A percentile compares a stretch with the other conserved stretches of the same genome.
Evolutionary conservation across 2,329 filamentous ascomycete genomes (phyloP).

Genomic region (Aspergillus sp.): DNA sequence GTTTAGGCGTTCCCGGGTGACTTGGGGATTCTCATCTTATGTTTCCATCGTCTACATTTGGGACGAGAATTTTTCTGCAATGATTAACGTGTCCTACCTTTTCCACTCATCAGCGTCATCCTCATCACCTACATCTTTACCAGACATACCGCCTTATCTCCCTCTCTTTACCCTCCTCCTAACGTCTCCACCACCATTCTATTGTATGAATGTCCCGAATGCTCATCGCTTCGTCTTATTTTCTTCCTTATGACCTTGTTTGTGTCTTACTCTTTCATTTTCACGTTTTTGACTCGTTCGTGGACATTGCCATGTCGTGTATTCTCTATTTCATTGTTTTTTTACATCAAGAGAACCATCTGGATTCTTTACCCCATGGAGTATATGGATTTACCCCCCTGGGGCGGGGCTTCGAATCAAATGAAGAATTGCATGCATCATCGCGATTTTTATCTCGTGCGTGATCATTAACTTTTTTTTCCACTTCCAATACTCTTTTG

Average conservation of each 20-base stretch:
- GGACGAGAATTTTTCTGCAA: constrained; percentile 9
- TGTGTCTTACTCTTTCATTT: constrained; percentile 17
- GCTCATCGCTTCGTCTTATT: constrained; percentile 12
- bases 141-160: constrained; percentile 21
- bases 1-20: constrained; percentile 34
- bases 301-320: constrained; percentile 9
- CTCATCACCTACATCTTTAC: background rate
- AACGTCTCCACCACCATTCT: background rate
- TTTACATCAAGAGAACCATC: background rate
- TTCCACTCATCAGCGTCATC: background rate
- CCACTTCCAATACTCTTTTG: background rate
- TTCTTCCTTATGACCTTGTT: constrained; percentile 24
- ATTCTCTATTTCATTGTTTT: constrained; percentile 14
- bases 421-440: background rate
- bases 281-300: background rate
- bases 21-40: constrained; percentile 17
- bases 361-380: background rate
- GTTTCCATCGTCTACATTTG: constrained; percentile 17
- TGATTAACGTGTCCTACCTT: constrained; percentile 10
- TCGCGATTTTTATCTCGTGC: constrained; percentile 13
- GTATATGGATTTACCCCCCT: background rate
- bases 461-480: background rate
- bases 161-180: constrained; percentile 17
- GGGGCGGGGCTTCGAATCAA: background rate
- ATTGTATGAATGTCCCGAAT: constrained; percentile 12